phyloP scores from a whole-genome alignment of 2,329 filamentous ascomycete species.

The Pseudocercospora fuligena region DNA sequence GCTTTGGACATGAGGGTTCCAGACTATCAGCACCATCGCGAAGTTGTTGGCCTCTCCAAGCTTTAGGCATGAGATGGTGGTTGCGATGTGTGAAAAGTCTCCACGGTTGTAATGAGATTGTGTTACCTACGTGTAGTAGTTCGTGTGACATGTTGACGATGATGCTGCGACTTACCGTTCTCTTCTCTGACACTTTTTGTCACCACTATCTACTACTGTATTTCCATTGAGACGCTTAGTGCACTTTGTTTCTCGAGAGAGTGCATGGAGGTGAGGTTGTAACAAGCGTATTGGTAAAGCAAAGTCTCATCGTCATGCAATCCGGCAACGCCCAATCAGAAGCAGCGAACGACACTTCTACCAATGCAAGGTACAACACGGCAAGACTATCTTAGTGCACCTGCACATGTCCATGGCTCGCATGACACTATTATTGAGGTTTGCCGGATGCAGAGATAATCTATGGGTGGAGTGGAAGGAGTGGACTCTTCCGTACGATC shows the following conservation, averaged over 20 bases:
- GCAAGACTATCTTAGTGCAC: no score
- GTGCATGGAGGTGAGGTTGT: not conserved
- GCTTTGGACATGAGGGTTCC: conserved; percentile 78
- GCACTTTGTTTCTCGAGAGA: not conserved
- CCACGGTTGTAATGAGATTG: conserved; percentile 14
- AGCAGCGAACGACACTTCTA: not conserved
- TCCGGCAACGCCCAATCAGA: not conserved
- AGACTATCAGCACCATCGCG: conserved; percentile 53
- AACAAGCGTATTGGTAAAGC: not conserved
- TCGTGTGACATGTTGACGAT: conserved; percentile 13
- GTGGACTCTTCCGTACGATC: no score
- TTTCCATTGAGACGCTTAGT: not conserved
- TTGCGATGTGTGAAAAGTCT: conserved; percentile 8
- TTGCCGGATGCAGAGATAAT: no score
- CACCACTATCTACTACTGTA: not conserved
- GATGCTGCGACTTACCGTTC: not conserved
- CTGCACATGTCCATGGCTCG: no score
- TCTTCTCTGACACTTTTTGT: not conserved
- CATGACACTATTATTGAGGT: no score
- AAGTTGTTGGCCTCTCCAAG: conserved; percentile 48
- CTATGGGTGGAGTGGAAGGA: no score
- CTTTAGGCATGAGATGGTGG: conserved; percentile 40
- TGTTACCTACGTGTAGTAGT: not conserved
- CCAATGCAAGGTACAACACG: not conserved
- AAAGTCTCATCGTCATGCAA: conserved; percentile 3